Evolutionary conservation across 495 filamentous ascomycete species (phyloP), one percentile per base, ranked within the genome.

Genomic region (Talaromyces trachyspermus): DNA sequence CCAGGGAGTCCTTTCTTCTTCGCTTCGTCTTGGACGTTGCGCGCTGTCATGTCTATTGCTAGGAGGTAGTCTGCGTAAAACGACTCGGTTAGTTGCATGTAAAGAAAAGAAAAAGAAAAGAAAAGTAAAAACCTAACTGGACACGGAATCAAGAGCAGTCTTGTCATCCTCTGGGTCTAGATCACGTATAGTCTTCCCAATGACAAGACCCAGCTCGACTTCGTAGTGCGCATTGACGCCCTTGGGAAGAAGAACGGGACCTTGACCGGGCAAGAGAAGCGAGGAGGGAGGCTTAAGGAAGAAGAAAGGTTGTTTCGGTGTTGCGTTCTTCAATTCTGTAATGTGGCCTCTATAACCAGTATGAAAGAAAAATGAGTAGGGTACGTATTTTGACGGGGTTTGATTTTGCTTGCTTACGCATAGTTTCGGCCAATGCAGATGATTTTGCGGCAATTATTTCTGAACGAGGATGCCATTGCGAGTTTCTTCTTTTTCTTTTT

Each of bases 351-450:
- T 94, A 63, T 42, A 46, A 12, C 45, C 44, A n/a, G n/a, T n/a
- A n/a, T n/a, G n/a, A n/a, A n/a, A n/a, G n/a, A n/a, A n/a, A n/a
- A n/a, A n/a, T n/a, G n/a, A n/a, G n/a, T n/a, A n/a, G n/a, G n/a
- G n/a, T n/a, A n/a, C n/a, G n/a, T n/a, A n/a, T n/a, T n/a, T n/a
- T n/a, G n/a, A n/a, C n/a, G n/a, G n/a, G n/a, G n/a, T n/a, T n/a
- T n/a, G n/a, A n/a, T n/a, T n/a, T n/a, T n/a, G n/a, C n/a, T n/a
- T n/a, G 76, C 85, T 50, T 70, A 95, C 88, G 89, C 90, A 77
- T 95, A 97, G 70, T 98, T 98, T 52, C 92, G 80, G 57, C 94
- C 92, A 64, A 99, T 95, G 72, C 92, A 97, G 63, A 95, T 86
- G 49, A 97, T 80, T 72, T 96, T 94, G 56, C 83, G 78, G 54